A percentile compares a stretch with the other conserved stretches of the same genome.
Conservation (phyloP, 805 yeast species). For the Kuraishia molischiana region DNA sequence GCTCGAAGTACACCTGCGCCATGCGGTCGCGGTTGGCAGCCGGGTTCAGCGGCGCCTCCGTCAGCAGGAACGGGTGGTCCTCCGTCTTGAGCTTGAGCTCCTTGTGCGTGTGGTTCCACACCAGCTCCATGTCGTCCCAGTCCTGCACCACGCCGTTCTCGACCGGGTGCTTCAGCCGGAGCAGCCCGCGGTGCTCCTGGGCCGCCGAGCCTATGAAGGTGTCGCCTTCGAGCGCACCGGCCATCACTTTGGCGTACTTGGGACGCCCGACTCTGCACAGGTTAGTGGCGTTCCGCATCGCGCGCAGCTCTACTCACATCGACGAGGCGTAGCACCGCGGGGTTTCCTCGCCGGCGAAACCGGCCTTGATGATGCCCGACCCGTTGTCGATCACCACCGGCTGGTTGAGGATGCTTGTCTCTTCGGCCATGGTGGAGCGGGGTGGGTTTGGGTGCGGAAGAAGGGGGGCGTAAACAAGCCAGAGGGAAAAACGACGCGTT, state of each 20-base stretch:
- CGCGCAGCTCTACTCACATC: slow-evolving; percentile 16
- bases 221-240: slow-evolving; percentile 47
- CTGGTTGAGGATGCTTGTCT: slow-evolving; percentile 38
- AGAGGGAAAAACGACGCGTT: too few species aligned
- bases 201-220: slow-evolving; percentile 67
- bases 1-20: slow-evolving; percentile 63
- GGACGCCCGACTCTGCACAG: slow-evolving; percentile 46
- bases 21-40: slow-evolving; percentile 44
- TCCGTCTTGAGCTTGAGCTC: slow-evolving; percentile 51
- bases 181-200: slow-evolving; percentile 67
- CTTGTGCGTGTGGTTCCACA: slow-evolving; percentile 67
- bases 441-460: background rate
- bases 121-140: slow-evolving; percentile 80
- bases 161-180: slow-evolving; percentile 62
- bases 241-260: slow-evolving; percentile 77
- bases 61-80: slow-evolving; percentile 80
- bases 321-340: slow-evolving; percentile 62
- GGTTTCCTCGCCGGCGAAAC: slow-evolving; percentile 85
- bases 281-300: background rate
- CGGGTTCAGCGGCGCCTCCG: slow-evolving; percentile 86
- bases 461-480: too few species aligned
- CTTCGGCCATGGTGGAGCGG: background rate
- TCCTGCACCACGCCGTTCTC: slow-evolving; percentile 69
- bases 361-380: slow-evolving; percentile 76
- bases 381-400: slow-evolving; percentile 81